Conservation (phyloP, 768 basidiomycete species). For the Mycena epipterygia region DNA sequence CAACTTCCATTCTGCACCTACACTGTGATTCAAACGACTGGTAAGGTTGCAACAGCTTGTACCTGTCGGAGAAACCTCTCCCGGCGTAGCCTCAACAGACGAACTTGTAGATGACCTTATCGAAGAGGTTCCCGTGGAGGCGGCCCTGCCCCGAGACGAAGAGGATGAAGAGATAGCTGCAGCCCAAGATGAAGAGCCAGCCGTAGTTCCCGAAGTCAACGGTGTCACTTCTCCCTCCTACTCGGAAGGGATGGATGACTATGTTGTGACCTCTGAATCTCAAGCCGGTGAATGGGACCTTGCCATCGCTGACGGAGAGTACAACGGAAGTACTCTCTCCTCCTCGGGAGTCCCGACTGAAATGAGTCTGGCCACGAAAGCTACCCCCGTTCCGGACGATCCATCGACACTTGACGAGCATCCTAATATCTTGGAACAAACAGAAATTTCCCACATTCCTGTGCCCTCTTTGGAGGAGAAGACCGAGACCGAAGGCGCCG, state of each 20-base stretch:
- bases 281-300: not conserved
- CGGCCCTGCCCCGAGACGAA: not conserved
- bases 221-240: not conserved
- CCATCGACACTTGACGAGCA: constrained; percentile 57
- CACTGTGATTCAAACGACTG: not conserved
- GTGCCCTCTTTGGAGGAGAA: constrained; percentile 8
- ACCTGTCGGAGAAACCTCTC: not conserved
- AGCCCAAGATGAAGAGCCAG: not conserved
- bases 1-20: not conserved
- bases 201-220: not conserved
- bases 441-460: not conserved
- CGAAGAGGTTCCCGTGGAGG: not conserved
- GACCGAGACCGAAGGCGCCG: constrained; percentile 20
- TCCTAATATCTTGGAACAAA: constrained; percentile 26
- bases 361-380: constrained; percentile 41
- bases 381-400: constrained; percentile 52
- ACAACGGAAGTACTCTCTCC: not conserved
- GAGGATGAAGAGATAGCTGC: not conserved
- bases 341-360: constrained; percentile 2
- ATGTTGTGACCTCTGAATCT: not conserved
- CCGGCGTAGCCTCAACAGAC: not conserved
- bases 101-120: not conserved
- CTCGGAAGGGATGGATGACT: not conserved
- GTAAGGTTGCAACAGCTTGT: not conserved
- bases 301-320: not conserved